Evolutionary conservation across 1,284 basidiomycete genomes (phyloP).

Genomic region (Trichosporon asahii): DNA sequence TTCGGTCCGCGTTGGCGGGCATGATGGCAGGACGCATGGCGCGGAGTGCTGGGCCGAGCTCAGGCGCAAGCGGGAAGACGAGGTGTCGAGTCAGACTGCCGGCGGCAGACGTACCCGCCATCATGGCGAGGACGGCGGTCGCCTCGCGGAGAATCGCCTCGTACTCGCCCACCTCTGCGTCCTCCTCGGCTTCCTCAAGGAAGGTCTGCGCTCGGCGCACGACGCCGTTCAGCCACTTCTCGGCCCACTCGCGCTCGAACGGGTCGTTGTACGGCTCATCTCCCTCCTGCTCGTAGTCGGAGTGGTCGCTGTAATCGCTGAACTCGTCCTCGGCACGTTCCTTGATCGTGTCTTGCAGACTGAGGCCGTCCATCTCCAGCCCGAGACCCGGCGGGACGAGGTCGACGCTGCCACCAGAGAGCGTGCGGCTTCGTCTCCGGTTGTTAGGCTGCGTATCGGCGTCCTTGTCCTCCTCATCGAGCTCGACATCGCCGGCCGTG

Average conservation of each 20-base stretch:
- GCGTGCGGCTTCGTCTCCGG: conserved; percentile 23
- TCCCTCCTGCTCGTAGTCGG: conserved; percentile 16
- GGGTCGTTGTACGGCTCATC: conserved; percentile 28
- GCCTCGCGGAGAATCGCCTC: conserved; percentile 52
- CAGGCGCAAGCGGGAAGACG: conserved; percentile 40
- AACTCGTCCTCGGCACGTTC: conserved; percentile 19
- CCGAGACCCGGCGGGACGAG: conserved; percentile 27
- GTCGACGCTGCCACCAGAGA: conserved; percentile 27
- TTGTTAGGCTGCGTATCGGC: background rate
- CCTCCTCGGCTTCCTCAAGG: conserved; percentile 23
- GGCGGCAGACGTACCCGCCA: conserved; percentile 59
- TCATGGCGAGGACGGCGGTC: conserved; percentile 63
- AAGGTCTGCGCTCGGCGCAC: conserved; percentile 44
- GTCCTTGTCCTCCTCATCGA: conserved; percentile 8
- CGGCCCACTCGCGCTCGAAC: conserved; percentile 52
- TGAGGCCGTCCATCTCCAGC: conserved; percentile 37
- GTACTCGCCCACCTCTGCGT: background rate
- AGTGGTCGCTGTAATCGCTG: conserved; percentile 13
- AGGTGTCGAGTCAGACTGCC: conserved; percentile 47
- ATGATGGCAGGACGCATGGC: conserved; percentile 19
- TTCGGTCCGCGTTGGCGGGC: conserved; percentile 32
- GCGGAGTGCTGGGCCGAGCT: conserved; percentile 34
- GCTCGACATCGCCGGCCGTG: conserved; percentile 28
- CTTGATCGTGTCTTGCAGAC: conserved; percentile 17
- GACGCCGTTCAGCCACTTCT: conserved; percentile 49